These are phyloP conservation scores for Diaporthe sp. DNA, from an alignment of 2,329 filamentous ascomycete species.

Conservation along the genomic window DNA sequence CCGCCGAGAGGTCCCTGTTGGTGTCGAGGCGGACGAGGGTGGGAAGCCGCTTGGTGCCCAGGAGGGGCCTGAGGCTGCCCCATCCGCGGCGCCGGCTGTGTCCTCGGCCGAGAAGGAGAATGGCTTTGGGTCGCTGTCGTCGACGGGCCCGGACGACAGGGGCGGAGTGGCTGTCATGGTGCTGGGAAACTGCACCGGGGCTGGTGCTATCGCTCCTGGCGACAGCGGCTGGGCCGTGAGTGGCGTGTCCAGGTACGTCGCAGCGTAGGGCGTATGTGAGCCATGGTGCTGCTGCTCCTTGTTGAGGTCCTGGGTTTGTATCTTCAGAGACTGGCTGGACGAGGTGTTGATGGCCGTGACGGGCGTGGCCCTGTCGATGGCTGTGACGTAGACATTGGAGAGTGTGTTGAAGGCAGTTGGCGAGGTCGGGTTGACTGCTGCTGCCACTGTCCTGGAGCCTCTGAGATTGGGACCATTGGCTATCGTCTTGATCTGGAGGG, in stretches of 20 bases:
- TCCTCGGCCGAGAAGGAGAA: constrained; percentile 58
- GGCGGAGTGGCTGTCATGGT: constrained; percentile 73
- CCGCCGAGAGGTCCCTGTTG: constrained; percentile 50
- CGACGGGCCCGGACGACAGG: constrained; percentile 65
- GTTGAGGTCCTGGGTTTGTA: constrained; percentile 52
- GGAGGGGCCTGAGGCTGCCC: neutral
- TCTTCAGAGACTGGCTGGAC: constrained; percentile 49
- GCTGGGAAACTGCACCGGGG: constrained; percentile 61
- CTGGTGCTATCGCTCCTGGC: constrained; percentile 54
- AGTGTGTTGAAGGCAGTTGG: constrained; percentile 76
- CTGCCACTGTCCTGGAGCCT: constrained; percentile 57
- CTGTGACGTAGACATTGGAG: constrained; percentile 73
- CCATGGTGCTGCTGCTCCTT: constrained; percentile 45
- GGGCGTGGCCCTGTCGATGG: constrained; percentile 70
- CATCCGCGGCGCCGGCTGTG: neutral
- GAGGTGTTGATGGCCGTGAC: constrained; percentile 62
- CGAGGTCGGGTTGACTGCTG: constrained; percentile 67
- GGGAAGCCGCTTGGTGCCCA: constrained; percentile 45
- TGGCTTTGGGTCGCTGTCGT: constrained; percentile 46
- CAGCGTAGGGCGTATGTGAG: constrained; percentile 58
- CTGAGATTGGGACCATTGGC: constrained; percentile 52
- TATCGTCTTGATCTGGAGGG: constrained; percentile 60
- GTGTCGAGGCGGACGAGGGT: constrained; percentile 42
- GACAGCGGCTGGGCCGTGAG: constrained; percentile 64
- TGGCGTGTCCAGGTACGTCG: constrained; percentile 66